These are phyloP conservation scores for Bipolaris oryzae DNA, from an alignment of 2,329 filamentous ascomycete genomes.

Conservation along the genomic window DNA sequence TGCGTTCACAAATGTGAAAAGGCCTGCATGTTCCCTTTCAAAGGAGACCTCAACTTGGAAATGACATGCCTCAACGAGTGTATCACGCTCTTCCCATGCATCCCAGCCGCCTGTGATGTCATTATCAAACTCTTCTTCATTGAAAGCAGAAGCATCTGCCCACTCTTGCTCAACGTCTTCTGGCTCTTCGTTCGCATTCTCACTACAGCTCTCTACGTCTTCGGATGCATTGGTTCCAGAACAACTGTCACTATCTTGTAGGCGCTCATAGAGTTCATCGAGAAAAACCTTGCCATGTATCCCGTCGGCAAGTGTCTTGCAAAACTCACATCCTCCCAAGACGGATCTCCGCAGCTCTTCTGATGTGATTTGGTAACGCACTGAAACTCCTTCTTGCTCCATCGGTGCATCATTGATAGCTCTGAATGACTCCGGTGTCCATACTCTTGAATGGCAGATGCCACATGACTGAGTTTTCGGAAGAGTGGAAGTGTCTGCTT, in stretches of 20 bases:
- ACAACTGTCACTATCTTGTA: conserved; percentile 3
- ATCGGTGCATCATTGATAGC: not conserved
- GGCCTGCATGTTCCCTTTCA: conserved; percentile 8
- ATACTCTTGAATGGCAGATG: not conserved
- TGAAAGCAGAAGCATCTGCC: conserved; percentile 8
- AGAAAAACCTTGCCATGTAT: conserved; percentile 12
- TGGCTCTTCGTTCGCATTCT: not conserved
- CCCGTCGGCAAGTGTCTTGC: conserved; percentile 14
- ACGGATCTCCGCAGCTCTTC: conserved; percentile 11
- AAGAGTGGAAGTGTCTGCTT: not conserved
- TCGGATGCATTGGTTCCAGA: not conserved
- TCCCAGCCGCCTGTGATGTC: conserved; percentile 13
- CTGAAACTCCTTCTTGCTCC: not conserved
- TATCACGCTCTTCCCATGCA: conserved; percentile 15
- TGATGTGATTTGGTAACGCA: not conserved
- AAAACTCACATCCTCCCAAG: conserved; percentile 9
- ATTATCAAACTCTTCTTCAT: conserved; percentile 8
- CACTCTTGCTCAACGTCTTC: not conserved
- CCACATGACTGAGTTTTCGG: not conserved
- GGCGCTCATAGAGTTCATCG: conserved; percentile 8
- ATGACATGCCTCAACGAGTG: not conserved
- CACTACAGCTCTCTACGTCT: not conserved
- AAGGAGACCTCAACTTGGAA: conserved; percentile 9
- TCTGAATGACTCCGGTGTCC: not conserved
- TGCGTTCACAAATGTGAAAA: conserved; percentile 11